Evolutionary conservation across 2,329 filamentous ascomycete species (phyloP).

Genomic region (Cladosporium sp.): DNA sequence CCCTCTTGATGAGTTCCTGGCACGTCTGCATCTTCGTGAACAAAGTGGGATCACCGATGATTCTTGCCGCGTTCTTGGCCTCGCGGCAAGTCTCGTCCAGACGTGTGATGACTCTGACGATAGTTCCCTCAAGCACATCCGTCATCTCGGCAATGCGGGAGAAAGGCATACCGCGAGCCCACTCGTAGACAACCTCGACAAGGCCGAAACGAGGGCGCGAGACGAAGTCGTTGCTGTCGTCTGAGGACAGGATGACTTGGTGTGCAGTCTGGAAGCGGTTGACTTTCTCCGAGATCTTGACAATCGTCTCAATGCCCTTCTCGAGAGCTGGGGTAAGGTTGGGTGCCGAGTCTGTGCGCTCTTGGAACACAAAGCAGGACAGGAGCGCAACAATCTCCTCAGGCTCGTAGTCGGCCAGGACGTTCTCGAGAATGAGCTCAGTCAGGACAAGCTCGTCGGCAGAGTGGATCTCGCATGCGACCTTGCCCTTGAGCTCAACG

Average conservation of each 20-base stretch:
- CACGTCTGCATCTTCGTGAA: conserved; percentile 97
- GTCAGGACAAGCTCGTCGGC: conserved; percentile 95
- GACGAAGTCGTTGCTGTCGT: conserved; percentile 91
- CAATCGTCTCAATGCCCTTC: conserved; percentile 78
- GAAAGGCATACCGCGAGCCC: conserved; percentile 97
- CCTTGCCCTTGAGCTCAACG: conserved; percentile 95
- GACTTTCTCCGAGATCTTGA: conserved; percentile 88
- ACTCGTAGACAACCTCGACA: conserved; percentile 97
- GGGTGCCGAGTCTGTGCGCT: conserved; percentile 83
- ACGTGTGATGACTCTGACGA: conserved; percentile 89
- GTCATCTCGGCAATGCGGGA: conserved; percentile 96
- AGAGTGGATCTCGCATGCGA: conserved; percentile 97
- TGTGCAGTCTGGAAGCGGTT: conserved; percentile 85
- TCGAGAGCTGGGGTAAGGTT: conserved; percentile 80
- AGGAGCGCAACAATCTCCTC: conserved; percentile 94
- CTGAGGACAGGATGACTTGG: conserved; percentile 86
- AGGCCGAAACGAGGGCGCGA: conserved; percentile 85
- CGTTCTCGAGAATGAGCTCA: conserved; percentile 93
- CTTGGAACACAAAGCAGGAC: conserved; percentile 95
- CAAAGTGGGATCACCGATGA: conserved; percentile 89
- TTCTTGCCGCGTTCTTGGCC: conserved; percentile 93
- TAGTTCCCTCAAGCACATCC: conserved; percentile 94
- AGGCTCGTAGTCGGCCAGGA: conserved; percentile 90
- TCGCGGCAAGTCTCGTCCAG: conserved; percentile 95
- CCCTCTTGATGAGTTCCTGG: conserved; percentile 96